These are phyloP conservation scores for Beta macrorhiza DNA, from an alignment of 179 eudicot genomes.

Conservation along the genomic window DNA sequence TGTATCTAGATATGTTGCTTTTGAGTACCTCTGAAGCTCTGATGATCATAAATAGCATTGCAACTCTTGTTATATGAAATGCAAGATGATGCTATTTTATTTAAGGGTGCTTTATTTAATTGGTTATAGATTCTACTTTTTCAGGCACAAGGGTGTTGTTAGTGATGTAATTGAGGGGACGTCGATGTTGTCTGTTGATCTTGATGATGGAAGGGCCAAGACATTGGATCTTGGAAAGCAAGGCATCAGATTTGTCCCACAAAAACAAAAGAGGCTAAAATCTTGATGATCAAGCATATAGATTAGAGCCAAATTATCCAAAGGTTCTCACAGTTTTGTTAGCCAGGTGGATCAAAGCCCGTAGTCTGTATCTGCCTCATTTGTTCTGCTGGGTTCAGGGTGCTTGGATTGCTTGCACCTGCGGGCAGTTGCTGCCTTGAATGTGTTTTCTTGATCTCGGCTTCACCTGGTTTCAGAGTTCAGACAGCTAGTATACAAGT, in stretches of 20 bases:
- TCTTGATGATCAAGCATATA: conserved; percentile 24
- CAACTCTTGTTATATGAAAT: not conserved
- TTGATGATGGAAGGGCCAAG: conserved; percentile 78
- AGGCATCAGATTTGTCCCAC: conserved; percentile 76
- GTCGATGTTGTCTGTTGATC: conserved; percentile 57
- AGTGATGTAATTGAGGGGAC: conserved; percentile 61
- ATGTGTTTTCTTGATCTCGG: not conserved
- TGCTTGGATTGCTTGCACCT: not conserved
- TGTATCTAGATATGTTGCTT: not conserved
- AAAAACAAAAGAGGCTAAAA: conserved; percentile 56
- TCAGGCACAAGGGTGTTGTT: conserved; percentile 82
- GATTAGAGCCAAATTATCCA: not conserved
- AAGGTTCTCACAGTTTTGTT: conserved; percentile 11
- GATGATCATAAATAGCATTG: not conserved
- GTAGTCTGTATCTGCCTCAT: not conserved
- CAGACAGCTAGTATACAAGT: not conserved
- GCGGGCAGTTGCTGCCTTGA: not conserved
- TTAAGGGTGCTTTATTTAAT: not conserved
- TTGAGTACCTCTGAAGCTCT: not conserved
- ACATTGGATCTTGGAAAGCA: conserved; percentile 79
- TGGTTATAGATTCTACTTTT: conserved; percentile 8
- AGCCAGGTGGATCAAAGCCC: not conserved
- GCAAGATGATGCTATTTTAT: not conserved
- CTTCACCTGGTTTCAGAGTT: not conserved
- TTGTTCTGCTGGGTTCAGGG: not conserved